Evolutionary conservation across 2,329 filamentous ascomycete genomes (phyloP), one percentile per base, ranked within the genome.

Genomic region (Lomentospora prolificans): DNA sequence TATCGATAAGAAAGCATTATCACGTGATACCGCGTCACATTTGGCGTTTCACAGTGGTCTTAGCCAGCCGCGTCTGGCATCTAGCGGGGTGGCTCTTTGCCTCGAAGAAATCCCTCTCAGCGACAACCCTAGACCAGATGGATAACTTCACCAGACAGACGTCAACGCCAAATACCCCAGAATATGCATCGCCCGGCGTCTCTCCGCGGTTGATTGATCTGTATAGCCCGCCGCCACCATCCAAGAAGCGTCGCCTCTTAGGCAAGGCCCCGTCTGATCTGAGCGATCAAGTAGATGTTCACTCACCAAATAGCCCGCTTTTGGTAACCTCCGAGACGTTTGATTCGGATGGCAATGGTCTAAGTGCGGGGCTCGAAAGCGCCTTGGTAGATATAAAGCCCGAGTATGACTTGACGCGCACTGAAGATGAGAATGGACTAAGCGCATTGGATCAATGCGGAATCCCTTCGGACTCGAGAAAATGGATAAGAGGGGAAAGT

Each of bases 401-500:
- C 64, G 88, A 95, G 69, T 75, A 80, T 19, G 79, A 82, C 58
- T 56, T 58, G 3, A 33, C 41, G 3, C 17, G 12, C 30, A 33
- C 30, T 33, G n/a, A n/a, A n/a, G n/a, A n/a, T n/a, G n/a, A n/a
- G n/a, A n/a, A n/a, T n/a, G n/a, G n/a, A n/a, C n/a, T n/a, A n/a
- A n/a, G n/a, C n/a, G n/a, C n/a, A n/a, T n/a, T n/a, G n/a, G n/a
- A n/a, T n/a, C n/a, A n/a, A n/a, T n/a, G n/a, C n/a, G n/a, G n/a
- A n/a, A n/a, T n/a, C n/a, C n/a, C n/a, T n/a, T n/a, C n/a, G n/a
- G 24, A 58, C 3, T 61, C 66, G 3, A 51, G 58, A 58, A 48
- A 22, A 27, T 96, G 89, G 89, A 70, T 84, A 3, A 82, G 78
- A 63, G 89, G 90, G 0, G 85, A 83, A 66, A 95, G 85, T 64